Percentiles rank a stretch among this genome's conserved stretches.
These are phyloP conservation scores for Dissophora globulifera DNA, from an alignment of 192 early-diverging fungal genomes.

Conservation along the genomic window DNA sequence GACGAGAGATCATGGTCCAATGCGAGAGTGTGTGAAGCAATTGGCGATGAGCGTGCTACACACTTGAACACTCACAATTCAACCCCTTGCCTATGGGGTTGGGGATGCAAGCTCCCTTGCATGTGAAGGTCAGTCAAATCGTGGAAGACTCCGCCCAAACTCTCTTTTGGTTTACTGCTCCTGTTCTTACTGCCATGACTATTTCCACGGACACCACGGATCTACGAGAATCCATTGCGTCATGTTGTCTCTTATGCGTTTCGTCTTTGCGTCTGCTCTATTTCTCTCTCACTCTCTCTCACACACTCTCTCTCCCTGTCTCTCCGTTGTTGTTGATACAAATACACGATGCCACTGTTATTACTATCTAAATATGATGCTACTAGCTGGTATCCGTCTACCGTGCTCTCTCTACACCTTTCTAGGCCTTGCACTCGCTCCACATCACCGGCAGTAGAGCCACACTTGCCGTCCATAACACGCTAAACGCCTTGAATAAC, in stretches of 20 bases:
- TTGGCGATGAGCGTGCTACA: too few relatives aligned
- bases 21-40: background rate
- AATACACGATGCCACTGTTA: too few relatives aligned
- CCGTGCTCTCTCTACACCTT: background rate
- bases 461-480: conserved; percentile 57
- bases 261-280: too few relatives aligned
- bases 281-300: background rate
- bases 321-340: background rate
- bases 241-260: too few relatives aligned
- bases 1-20: too few relatives aligned
- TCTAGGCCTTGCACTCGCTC: conserved; percentile 59
- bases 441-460: conserved; percentile 61
- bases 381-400: too few relatives aligned
- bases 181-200: too few relatives aligned
- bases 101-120: background rate
- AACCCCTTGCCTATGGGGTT: background rate
- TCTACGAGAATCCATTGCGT: too few relatives aligned
- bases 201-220: too few relatives aligned
- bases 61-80: too few relatives aligned
- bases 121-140: conserved; percentile 39
- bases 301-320: background rate
- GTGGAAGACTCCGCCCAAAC: conserved; percentile 32
- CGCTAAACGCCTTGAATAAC: conserved; percentile 59
- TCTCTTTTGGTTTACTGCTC: too few relatives aligned
- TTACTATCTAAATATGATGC: too few relatives aligned